Evolutionary conservation across 169 alveolate species (phyloP), one percentile per base, ranked within the genome.

Genomic region (Cryptosporidium parvum): DNA sequence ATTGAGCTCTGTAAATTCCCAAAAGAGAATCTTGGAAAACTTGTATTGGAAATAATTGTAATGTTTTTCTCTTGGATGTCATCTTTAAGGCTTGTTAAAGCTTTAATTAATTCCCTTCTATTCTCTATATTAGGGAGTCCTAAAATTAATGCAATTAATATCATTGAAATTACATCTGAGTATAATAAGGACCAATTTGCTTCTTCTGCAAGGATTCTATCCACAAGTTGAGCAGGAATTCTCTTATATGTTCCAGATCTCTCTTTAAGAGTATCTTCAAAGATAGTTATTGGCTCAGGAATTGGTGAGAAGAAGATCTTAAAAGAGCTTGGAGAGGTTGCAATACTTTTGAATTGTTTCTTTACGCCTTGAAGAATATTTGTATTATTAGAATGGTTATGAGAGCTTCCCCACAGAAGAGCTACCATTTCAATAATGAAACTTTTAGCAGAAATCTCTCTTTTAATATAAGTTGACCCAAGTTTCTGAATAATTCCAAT

Each of bases 131-230:
- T 51, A 5, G 89, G 75, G 8, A 80, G 59, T 9, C 89, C 89
- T 10, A 80, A 29, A 18, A 80, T 48, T 10, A 80, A 58, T 42
- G 89, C 31, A 23, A 48, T 48, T 12, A 80, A 58, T 10, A 80
- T 44, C 89, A 80, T 80, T n/a, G 89, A 62, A 29, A 35, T 58
- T 18, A 80, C 65, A 31, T 80, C 89, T n/a, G 89, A 80, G 56
- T 44, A 80, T 31, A 80, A 45, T 23, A 80, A 4, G 1, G 89
- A 80, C 89, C 89, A 80, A 42, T 62, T 48, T 18, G 75, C 68
- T 16, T 80, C 89, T 6, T 80, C 70, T n/a, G 44, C 16, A 6
- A 80, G 68, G 21, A 80, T 80, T 42, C 51, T 31, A 23, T 80
- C 89, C 9, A 80, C 59, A 35, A 42, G 67, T 23, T 80, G 89